A percentile compares a stretch with the other conserved stretches of the same genome.
Evolutionary conservation across 2,329 filamentous ascomycete species (phyloP).

Genomic region (Juglanconis sp.): DNA sequence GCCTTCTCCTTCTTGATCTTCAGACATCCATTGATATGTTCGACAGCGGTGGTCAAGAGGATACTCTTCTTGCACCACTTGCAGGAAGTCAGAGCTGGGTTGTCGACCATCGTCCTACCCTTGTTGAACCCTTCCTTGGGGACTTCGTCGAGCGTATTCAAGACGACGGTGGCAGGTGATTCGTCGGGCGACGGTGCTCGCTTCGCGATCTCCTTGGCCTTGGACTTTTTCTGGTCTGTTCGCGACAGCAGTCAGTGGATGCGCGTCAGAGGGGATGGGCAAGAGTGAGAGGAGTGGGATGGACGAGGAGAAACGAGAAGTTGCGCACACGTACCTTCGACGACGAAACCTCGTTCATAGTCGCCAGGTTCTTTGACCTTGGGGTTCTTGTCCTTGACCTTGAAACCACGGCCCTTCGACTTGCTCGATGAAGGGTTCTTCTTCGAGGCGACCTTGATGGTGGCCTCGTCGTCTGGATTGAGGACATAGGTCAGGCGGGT

Average conservation of each 20-base stretch:
- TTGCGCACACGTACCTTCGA: constrained; percentile 49
- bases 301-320: not conserved
- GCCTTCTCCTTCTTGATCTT: constrained; percentile 81
- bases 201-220: constrained; percentile 37
- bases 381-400: constrained; percentile 60
- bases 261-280: not conserved
- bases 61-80: constrained; percentile 94
- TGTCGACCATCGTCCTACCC: constrained; percentile 77
- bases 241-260: not conserved
- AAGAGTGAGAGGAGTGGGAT: constrained; percentile 10
- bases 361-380: constrained; percentile 67
- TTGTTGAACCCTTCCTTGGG: constrained; percentile 77
- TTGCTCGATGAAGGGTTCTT: constrained; percentile 38
- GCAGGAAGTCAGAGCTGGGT: constrained; percentile 76
- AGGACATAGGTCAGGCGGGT: not conserved
- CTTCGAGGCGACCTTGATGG: constrained; percentile 62
- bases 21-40: constrained; percentile 80
- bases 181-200: constrained; percentile 46
- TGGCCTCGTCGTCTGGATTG: constrained; percentile 50
- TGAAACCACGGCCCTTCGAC: constrained; percentile 47
- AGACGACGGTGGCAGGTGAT: constrained; percentile 19
- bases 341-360: constrained; percentile 65
- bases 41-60: constrained; percentile 68
- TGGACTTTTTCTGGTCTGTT: constrained; percentile 54
- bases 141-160: constrained; percentile 70